Evolutionary conservation across 768 basidiomycete genomes (phyloP).

Genomic region (Ephemerocybe angulata): DNA sequence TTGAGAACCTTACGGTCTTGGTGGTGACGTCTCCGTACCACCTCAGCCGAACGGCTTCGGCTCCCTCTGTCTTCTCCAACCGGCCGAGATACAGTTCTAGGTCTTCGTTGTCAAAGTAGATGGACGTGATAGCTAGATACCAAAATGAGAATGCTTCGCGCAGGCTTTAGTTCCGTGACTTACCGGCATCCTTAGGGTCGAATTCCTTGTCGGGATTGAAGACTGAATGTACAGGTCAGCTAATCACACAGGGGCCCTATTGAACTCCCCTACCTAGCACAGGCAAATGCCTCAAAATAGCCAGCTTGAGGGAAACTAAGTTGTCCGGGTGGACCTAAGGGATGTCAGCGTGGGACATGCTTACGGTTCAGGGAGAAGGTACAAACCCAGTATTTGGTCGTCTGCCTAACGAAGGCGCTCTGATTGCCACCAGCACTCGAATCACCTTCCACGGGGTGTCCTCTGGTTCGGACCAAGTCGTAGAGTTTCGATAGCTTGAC

Average conservation of each 20-base stretch:
- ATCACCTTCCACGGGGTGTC: constrained; percentile 92
- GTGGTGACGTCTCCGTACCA: constrained; percentile 93
- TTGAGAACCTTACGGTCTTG: constrained; percentile 66
- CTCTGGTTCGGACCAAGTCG: constrained; percentile 91
- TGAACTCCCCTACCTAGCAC: constrained; percentile 65
- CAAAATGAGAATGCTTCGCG: not conserved
- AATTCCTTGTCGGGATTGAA: constrained; percentile 95
- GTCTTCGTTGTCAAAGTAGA: constrained; percentile 96
- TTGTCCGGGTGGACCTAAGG: constrained; percentile 85
- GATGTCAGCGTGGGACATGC: not conserved
- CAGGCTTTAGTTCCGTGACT: constrained; percentile 11
- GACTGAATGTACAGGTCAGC: constrained; percentile 41
- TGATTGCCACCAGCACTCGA: constrained; percentile 92
- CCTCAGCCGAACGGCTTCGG: constrained; percentile 91
- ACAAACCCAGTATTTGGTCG: constrained; percentile 96
- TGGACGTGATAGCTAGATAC: constrained; percentile 81
- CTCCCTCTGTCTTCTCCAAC: constrained; percentile 97
- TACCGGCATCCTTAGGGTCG: constrained; percentile 77
- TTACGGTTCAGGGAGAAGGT: not conserved
- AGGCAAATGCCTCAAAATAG: constrained; percentile 87
- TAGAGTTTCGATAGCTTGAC: constrained; percentile 94
- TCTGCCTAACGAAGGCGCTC: constrained; percentile 97
- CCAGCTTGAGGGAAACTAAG: constrained; percentile 87
- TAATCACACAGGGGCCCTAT: not conserved
- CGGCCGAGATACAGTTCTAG: constrained; percentile 95